Percentiles rank a stretch among this genome's conserved stretches.
These are phyloP conservation scores for Diaporthe citri DNA, from an alignment of 2,329 filamentous ascomycete species.

Conservation along the genomic window DNA sequence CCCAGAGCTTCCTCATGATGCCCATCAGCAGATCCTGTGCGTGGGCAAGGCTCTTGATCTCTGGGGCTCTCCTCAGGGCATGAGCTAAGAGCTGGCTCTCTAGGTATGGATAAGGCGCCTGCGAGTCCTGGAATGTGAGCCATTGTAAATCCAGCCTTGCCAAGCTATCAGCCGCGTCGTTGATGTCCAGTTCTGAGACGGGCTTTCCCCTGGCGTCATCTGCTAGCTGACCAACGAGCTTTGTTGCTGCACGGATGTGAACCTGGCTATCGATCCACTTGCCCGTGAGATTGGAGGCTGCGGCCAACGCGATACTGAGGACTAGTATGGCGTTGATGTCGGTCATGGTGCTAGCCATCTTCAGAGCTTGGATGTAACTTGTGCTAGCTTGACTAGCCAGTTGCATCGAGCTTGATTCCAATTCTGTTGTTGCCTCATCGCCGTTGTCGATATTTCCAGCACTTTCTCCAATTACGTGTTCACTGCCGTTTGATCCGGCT, in stretches of 20 bases:
- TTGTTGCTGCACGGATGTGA: slow-evolving; percentile 49
- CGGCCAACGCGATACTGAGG: slow-evolving; percentile 50
- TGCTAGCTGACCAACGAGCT: slow-evolving; percentile 42
- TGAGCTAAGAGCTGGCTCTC: slow-evolving; percentile 12
- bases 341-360: slow-evolving; percentile 46
- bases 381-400: slow-evolving; percentile 44
- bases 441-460: too few relatives aligned
- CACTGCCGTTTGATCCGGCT: neutral
- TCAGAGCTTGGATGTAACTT: slow-evolving; percentile 48
- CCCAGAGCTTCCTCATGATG: slow-evolving; percentile 40
- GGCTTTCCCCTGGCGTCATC: neutral
- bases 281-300: slow-evolving; percentile 50
- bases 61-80: neutral
- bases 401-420: slow-evolving; percentile 35
- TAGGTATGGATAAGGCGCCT: slow-evolving; percentile 48
- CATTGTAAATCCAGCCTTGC: slow-evolving; percentile 51
- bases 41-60: slow-evolving; percentile 35
- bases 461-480: neutral
- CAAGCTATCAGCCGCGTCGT: slow-evolving; percentile 43
- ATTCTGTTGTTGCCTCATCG: neutral
- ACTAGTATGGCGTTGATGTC: slow-evolving; percentile 47
- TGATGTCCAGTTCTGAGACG: slow-evolving; percentile 37
- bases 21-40: slow-evolving; percentile 40
- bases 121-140: slow-evolving; percentile 51
- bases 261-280: slow-evolving; percentile 48